These are phyloP conservation scores for Telfairia occidentalis DNA, from an alignment of 331 rosid species.

Conservation along the genomic window DNA sequence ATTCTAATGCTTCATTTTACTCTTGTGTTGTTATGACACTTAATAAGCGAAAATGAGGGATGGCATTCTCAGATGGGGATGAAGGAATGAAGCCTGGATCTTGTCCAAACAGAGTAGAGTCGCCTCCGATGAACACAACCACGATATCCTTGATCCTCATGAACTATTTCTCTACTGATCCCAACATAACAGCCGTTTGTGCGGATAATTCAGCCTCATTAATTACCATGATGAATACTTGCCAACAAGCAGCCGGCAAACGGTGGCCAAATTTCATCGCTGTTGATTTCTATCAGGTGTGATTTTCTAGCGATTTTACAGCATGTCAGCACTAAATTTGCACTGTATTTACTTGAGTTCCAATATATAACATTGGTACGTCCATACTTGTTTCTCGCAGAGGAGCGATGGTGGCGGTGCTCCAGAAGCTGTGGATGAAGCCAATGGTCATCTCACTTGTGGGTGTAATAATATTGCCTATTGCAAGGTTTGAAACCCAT, in stretches of 20 bases:
- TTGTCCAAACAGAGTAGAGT: conserved; percentile 73
- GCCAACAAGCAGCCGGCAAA: conserved; percentile 47
- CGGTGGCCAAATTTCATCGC: conserved; percentile 96
- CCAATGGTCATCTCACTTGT: conserved; percentile 83
- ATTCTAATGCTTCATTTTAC: not conserved
- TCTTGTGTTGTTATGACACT: not conserved
- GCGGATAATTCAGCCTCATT: conserved; percentile 69
- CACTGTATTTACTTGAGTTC: not conserved
- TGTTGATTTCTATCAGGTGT: conserved; percentile 78
- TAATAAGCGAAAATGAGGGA: not conserved
- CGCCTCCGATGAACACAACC: conserved; percentile 48
- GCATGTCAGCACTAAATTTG: not conserved
- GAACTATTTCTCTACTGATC: conserved; percentile 48
- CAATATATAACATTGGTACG: not conserved
- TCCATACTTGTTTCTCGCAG: conserved; percentile 33
- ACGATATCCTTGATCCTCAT: conserved; percentile 50
- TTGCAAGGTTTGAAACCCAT: conserved; percentile 63
- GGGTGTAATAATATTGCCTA: conserved; percentile 80
- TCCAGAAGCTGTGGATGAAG: conserved; percentile 75
- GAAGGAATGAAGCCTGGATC: conserved; percentile 55
- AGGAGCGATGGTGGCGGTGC: conserved; percentile 95
- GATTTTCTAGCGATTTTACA: not conserved
- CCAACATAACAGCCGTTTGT: conserved; percentile 49
- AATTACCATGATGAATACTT: conserved; percentile 39
- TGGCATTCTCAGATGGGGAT: conserved; percentile 54